These are phyloP conservation scores for Rhynchosporium agropyri DNA, from an alignment of 2,329 filamentous ascomycete species.

Conservation along the genomic window DNA sequence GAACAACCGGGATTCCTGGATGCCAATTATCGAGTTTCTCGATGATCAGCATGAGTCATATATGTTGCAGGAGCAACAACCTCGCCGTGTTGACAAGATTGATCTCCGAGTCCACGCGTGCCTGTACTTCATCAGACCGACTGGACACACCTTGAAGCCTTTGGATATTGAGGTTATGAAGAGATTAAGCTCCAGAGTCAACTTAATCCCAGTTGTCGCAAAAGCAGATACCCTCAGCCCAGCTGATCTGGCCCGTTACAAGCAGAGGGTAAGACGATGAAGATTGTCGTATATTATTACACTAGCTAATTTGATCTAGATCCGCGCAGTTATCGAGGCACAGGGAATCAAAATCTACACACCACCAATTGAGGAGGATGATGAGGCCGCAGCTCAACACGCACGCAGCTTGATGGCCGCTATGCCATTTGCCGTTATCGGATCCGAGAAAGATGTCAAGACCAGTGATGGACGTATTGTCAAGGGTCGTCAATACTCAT, in stretches of 20 bases:
- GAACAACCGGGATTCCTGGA: conserved; percentile 99
- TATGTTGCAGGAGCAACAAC: conserved; percentile 99
- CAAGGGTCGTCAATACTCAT: conserved; percentile 98
- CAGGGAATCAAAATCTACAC: conserved; percentile 99
- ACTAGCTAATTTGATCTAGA: conserved; percentile 56
- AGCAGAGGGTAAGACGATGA: conserved; percentile 73
- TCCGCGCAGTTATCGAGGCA: conserved; percentile 92
- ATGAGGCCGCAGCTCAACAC: conserved; percentile 93
- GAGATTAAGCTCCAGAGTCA: conserved; percentile 95
- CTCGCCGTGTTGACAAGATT: conserved; percentile 96
- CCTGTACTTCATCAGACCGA: conserved; percentile 98
- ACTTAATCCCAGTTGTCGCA: conserved; percentile 96
- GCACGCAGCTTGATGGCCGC: conserved; percentile 92
- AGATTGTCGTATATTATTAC: conserved; percentile 32
- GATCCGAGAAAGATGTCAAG: conserved; percentile 99
- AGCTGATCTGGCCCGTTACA: conserved; percentile 88
- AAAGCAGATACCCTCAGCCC: conserved; percentile 98
- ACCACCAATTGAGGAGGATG: conserved; percentile 96
- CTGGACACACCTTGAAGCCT: conserved; percentile 97
- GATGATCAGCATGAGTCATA: conserved; percentile 99
- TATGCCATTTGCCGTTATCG: conserved; percentile 98
- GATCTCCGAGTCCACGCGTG: conserved; percentile 98
- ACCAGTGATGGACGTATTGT: conserved; percentile 93
- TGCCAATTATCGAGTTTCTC: conserved; percentile 99
- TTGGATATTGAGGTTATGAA: conserved; percentile 99